Evolutionary conservation across 805 yeast species (phyloP), one percentile per base, ranked within the genome.

Genomic region (Ogataea dorogensis): DNA sequence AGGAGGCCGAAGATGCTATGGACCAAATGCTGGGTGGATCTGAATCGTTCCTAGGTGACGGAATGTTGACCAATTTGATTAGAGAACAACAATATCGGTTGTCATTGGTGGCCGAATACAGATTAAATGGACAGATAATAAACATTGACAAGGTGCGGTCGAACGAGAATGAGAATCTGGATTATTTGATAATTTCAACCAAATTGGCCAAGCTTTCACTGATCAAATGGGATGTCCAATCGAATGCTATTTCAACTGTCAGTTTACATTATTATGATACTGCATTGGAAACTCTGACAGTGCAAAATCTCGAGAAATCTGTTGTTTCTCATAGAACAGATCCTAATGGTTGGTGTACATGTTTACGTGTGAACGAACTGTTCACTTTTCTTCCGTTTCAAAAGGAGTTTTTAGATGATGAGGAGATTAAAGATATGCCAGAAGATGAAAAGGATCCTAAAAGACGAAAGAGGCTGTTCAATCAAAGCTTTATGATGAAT

Each of bases 191-290:
- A 2, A 63, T 91, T 3, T 64, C 85, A 10, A 83, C 94, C 8
- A 75, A 78, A 41, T 65, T 65, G 33, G 96, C 96, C 19, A 91
- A 91, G 55, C 51, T 88, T 24, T 84, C 94, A 0, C 61, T 89
- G 12, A 60, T 91, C 18, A 70, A 71, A 37, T 93, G 95, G 86
- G 81, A 87, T 50, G 57, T 60, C 4, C 58, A 52, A 4, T 54
- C 50, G n/a, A 68, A 76, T 45, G 50, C 72, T 1, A 66, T 91
- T n/a, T 66, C 72, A 17, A 86, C 96, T 0, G 71, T 77, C 1
- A 84, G 95, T 33, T 64, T 93, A 33, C 98, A 93, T 62, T 87
- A 75, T 56, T 93, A 89, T 58, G 97, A 91, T 50, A 74, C 77
- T 28, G 75, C 76, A 17, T 65, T 87, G 33, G 71, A 71, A 26